Conservation (phyloP, 306 rosid species). For the Casuarina equisetifolia region DNA sequence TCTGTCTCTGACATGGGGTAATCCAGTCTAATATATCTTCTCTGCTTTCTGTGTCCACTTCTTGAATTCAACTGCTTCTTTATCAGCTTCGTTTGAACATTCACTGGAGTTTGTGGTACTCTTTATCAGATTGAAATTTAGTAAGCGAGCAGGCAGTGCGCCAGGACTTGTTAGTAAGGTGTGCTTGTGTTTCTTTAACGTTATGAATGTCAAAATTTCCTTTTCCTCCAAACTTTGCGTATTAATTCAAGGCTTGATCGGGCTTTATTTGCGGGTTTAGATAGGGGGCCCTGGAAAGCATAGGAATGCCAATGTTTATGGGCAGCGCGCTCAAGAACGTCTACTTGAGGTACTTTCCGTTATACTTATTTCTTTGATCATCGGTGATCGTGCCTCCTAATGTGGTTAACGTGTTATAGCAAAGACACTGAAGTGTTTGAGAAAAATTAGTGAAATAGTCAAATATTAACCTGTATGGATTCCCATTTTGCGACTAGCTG, state of each 20-base stretch:
- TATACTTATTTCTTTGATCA: background rate
- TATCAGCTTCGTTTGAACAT: background rate
- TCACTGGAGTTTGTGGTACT: background rate
- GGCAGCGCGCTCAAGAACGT: conserved; percentile 50
- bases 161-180: conserved; percentile 49
- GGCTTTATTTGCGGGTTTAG: conserved; percentile 63
- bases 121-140: conserved; percentile 52
- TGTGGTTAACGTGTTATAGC: background rate
- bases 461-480: background rate
- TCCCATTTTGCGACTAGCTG: background rate
- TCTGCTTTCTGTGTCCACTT: background rate
- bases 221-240: conserved; percentile 13
- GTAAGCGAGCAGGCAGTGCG: conserved; percentile 40
- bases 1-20: conserved; percentile 46
- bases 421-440: too few relatives aligned
- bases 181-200: conserved; percentile 26
- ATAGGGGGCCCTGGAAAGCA: conserved; percentile 41
- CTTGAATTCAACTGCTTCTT: background rate
- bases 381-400: background rate
- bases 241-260: conserved; percentile 27
- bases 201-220: conserved; percentile 8
- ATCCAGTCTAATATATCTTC: background rate
- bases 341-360: conserved; percentile 63
- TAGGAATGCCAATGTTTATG: conserved; percentile 40
- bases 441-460: too few relatives aligned